Evolutionary conservation across 768 basidiomycete genomes (phyloP).

Genomic region (Mrakia gelida): DNA sequence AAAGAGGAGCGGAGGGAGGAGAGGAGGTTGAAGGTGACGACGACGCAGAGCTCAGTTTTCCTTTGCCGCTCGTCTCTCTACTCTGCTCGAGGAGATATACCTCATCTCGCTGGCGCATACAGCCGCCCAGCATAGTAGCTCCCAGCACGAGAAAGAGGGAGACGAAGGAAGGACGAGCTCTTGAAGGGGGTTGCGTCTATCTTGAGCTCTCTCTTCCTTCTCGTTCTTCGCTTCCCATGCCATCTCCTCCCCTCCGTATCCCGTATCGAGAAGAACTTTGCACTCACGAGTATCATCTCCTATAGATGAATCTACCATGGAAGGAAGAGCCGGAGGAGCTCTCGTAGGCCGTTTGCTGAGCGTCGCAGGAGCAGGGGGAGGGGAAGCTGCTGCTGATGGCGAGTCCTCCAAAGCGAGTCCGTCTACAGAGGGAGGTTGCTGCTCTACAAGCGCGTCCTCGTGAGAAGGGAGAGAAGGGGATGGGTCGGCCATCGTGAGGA

Average conservation of each 20-base stretch:
- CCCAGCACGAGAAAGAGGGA: too few relatives aligned
- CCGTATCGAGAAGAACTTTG: not conserved
- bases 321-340: not conserved
- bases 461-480: not conserved
- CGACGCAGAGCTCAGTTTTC: not conserved
- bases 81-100: too few relatives aligned
- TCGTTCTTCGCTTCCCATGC: too few relatives aligned
- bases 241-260: not conserved
- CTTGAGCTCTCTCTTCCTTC: too few relatives aligned
- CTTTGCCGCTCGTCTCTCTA: too few relatives aligned
- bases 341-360: not conserved
- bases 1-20: not conserved
- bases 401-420: not conserved
- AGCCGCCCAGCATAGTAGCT: too few relatives aligned
- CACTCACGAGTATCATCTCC: not conserved
- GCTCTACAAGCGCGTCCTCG: not conserved
- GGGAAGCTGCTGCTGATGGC: not conserved
- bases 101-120: too few relatives aligned
- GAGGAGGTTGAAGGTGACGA: not conserved
- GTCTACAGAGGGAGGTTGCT: not conserved
- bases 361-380: not conserved
- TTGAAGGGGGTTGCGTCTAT: too few relatives aligned
- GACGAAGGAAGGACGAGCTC: too few relatives aligned
- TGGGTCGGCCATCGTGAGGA: not conserved
- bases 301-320: not conserved